These are phyloP conservation scores for Aphanomyces stellatus DNA, from an alignment of 352 stramenopile genomes.

Conservation along the genomic window DNA sequence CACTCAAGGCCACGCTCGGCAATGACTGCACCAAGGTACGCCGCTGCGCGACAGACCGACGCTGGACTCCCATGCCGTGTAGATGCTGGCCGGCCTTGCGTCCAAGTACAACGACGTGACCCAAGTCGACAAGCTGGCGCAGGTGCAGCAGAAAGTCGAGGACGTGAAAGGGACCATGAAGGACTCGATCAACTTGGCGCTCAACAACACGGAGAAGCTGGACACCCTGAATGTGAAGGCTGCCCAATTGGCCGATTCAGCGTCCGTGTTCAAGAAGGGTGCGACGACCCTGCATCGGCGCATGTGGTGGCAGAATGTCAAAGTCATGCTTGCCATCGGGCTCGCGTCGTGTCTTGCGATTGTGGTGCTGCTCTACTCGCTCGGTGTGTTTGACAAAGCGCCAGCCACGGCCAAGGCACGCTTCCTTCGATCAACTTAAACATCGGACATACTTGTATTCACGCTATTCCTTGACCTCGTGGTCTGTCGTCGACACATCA, in stretches of 20 bases:
- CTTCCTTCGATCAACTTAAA: not conserved
- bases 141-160: slow-evolving; percentile 12
- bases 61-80: not conserved
- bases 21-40: slow-evolving; percentile 16
- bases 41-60: not conserved
- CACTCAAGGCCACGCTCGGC: not conserved
- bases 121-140: slow-evolving; percentile 16
- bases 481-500: no score
- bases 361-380: slow-evolving; percentile 1
- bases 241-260: slow-evolving; percentile 4
- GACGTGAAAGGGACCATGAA: slow-evolving; percentile 18
- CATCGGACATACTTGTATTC: not conserved
- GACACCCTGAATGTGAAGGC: slow-evolving; percentile 14
- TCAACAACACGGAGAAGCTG: slow-evolving; percentile 15
- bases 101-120: slow-evolving; percentile 13
- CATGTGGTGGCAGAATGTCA: slow-evolving; percentile 14
- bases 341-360: slow-evolving; percentile 2
- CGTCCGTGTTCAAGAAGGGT: slow-evolving; percentile 16
- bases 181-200: slow-evolving; percentile 16
- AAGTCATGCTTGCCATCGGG: slow-evolving; percentile 1
- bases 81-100: slow-evolving; percentile 5
- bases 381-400: slow-evolving; percentile 10
- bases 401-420: not conserved
- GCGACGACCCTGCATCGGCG: slow-evolving; percentile 10
- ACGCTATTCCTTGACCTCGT: no score